Evolutionary conservation across 2,329 filamentous ascomycete genomes (phyloP), one percentile per base, ranked within the genome.

Genomic region (Diaporthe capsici): DNA sequence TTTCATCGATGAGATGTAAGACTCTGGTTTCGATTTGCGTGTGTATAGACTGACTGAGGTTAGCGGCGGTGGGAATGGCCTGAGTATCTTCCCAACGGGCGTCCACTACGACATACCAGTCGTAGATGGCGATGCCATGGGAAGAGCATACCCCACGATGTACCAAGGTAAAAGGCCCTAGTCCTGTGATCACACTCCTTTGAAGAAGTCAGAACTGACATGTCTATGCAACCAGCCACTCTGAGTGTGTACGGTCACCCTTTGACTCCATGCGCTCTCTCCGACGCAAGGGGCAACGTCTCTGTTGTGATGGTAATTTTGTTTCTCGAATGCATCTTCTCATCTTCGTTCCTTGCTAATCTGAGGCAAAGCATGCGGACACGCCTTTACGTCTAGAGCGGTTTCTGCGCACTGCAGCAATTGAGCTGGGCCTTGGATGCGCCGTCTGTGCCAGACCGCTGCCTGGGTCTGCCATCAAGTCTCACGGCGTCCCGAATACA

Each of bases 391-490:
- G 84, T 1, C 67, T 86, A 1, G 84, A 86, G 74, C 81, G 80
- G 0, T 79, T 86, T 8, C 79, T 85, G 0, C 78, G 85, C 49
- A 83, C 81, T 7, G 81, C 82, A 2, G 83, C 83, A 0, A 81
- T 86, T 1, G 84, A 86, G 57, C 81, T 86, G 3, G 85, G 84
- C 3, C 79, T 86, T 0, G 82, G 82, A 17, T 85, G 84, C 42
- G 83, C 83, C 0, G 82, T 84, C 7, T 84, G 82, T 42, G 80
- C 81, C 2, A 81, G 81, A 17, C 84, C 84, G 0, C 78, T 85
- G 4, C 79, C 79, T 0, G 84, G 81, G 1, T 81, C 81, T 0
- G 81, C 79, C 0, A 80, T 85, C 53, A 85, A 84, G 60, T 75
- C 82, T 0, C 79, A 82, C 25, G 80, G 80, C 13, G 80, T 85